These are phyloP conservation scores for Boletus subparvulus DNA, from an alignment of 768 basidiomycete genomes.

Conservation along the genomic window DNA sequence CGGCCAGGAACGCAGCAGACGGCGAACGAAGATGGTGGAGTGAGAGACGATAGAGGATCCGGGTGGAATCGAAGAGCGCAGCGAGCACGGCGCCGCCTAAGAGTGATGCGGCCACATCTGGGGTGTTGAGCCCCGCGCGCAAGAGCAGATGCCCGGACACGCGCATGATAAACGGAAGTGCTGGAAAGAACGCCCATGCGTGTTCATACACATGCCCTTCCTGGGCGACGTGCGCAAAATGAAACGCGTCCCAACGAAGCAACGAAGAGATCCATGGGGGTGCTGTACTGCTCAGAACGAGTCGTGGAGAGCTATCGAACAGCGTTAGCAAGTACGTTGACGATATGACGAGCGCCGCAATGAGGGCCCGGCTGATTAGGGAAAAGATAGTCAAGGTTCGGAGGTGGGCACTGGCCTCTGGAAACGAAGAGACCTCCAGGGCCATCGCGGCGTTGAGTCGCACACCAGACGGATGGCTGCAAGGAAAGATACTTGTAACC, in stretches of 20 bases:
- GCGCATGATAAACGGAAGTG: conserved; percentile 55
- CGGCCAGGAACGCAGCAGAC: conserved; percentile 57
- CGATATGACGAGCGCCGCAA: conserved; percentile 17
- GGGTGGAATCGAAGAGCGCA: conserved; percentile 42
- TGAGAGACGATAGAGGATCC: conserved; percentile 58
- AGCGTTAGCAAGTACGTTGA: conserved; percentile 21
- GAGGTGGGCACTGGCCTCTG: conserved; percentile 14
- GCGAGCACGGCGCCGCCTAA: conserved; percentile 39
- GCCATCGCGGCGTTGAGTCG: too few species aligned
- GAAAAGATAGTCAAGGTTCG: conserved; percentile 24
- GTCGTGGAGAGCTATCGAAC: conserved; percentile 30
- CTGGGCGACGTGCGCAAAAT: conserved; percentile 71
- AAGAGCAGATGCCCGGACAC: conserved; percentile 27
- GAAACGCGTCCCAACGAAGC: conserved; percentile 87
- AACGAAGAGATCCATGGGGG: conserved; percentile 33
- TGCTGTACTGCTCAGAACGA: conserved; percentile 11
- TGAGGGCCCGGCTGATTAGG: conserved; percentile 20
- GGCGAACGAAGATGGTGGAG: conserved; percentile 53
- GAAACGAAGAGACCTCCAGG: not conserved
- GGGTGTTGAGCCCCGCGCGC: not conserved
- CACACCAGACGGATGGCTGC: too few species aligned
- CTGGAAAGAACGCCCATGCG: conserved; percentile 87
- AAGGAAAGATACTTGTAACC: too few species aligned
- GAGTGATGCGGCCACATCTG: conserved; percentile 30
- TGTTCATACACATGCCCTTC: conserved; percentile 67